A percentile compares a stretch with the other conserved stretches of the same genome.
Evolutionary conservation across 208 protist genomes (phyloP).

Genomic region (Crithidia sp.): DNA sequence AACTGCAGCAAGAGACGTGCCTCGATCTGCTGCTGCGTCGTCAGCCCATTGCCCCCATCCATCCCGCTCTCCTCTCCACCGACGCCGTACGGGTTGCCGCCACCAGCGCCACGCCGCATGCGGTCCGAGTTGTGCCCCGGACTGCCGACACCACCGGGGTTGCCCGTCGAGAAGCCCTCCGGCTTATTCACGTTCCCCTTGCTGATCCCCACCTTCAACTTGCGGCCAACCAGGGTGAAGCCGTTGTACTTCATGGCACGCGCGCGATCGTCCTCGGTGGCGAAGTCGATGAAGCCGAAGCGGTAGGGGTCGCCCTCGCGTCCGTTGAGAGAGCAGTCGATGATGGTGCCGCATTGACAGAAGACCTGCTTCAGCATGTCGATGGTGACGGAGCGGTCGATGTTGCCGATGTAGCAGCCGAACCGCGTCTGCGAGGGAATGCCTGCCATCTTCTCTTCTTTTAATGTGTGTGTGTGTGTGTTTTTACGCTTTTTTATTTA

Average conservation of each 20-base stretch:
- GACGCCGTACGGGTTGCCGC: not conserved
- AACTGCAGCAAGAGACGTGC: slow-evolving; percentile 72
- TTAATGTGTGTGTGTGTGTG: slow-evolving; percentile 2
- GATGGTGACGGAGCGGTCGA: slow-evolving; percentile 79
- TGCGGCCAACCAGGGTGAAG: slow-evolving; percentile 73
- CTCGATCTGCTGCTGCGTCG: slow-evolving; percentile 55
- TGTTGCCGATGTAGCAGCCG: slow-evolving; percentile 88
- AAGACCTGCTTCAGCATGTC: slow-evolving; percentile 85
- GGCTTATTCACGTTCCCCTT: slow-evolving; percentile 80
- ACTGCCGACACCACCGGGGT: slow-evolving; percentile 16
- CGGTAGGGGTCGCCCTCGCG: slow-evolving; percentile 79
- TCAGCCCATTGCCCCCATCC: slow-evolving; percentile 23
- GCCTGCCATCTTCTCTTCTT: slow-evolving; percentile 22
- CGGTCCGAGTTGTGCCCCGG: slow-evolving; percentile 8
- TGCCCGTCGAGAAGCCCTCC: slow-evolving; percentile 30
- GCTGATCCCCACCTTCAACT: slow-evolving; percentile 86
- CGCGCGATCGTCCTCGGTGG: slow-evolving; percentile 73
- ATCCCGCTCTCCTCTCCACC: not conserved
- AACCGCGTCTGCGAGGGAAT: slow-evolving; percentile 59
- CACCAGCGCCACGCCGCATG: not conserved
- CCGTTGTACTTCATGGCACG: slow-evolving; percentile 89
- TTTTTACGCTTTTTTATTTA: not conserved
- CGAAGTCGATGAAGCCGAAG: slow-evolving; percentile 91
- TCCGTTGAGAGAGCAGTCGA: slow-evolving; percentile 89
- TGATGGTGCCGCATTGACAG: slow-evolving; percentile 77